Evolutionary conservation across 345 rosid species (phyloP).

Genomic region (Eucalyptus cloeziana): DNA sequence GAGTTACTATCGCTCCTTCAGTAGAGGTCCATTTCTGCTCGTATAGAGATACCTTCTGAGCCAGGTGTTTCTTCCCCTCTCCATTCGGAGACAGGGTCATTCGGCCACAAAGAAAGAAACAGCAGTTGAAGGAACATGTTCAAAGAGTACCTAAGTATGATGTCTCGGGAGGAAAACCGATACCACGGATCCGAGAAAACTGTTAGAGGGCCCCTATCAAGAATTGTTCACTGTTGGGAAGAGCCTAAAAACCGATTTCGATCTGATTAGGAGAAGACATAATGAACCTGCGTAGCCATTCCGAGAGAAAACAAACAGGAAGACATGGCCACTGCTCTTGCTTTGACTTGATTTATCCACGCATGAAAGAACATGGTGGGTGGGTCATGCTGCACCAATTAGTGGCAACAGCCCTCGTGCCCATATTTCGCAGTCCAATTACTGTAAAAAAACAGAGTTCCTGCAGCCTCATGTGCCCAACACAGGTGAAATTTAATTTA

Average conservation of each 20-base stretch:
- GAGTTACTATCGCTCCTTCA: not conserved
- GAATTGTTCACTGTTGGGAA: not conserved
- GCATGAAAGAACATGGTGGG: not conserved
- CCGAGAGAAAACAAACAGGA: not conserved
- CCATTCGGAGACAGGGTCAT: not conserved
- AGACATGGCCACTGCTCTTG: not conserved
- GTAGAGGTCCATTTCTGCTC: not conserved
- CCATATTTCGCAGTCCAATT: not conserved
- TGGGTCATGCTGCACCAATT: not conserved
- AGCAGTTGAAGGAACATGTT: not conserved
- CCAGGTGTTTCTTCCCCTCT: not conserved
- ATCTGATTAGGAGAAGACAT: not conserved
- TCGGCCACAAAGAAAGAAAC: not conserved
- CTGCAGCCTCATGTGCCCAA: not conserved
- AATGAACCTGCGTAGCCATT: not conserved
- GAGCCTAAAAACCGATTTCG: not conserved
- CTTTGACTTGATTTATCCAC: not conserved
- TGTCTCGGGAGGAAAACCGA: not conserved
- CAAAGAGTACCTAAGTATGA: not conserved
- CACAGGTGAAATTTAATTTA: not conserved
- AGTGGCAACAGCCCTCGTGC: constrained; percentile 7
- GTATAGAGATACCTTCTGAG: not conserved
- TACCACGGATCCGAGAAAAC: not conserved
- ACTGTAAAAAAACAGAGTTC: not conserved
- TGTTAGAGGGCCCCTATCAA: not conserved